phyloP scores from a whole-genome alignment of 352 stramenopile species.

The Globisporangium apiculatum region DNA sequence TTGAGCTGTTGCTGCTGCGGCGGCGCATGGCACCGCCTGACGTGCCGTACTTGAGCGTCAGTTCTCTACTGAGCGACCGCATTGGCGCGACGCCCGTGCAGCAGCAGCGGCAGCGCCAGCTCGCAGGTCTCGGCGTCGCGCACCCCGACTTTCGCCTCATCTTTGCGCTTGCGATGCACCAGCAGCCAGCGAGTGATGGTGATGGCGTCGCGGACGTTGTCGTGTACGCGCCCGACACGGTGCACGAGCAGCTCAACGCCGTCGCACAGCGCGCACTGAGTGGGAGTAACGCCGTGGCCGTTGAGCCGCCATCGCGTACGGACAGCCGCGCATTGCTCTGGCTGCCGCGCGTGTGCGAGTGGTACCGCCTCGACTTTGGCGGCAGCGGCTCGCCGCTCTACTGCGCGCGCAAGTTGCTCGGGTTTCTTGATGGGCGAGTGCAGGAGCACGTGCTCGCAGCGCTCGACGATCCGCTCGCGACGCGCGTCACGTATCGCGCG shows the following conservation, averaged over 20 bases:
- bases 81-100: neutral
- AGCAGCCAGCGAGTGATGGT: conserved; percentile 13
- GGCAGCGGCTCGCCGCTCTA: conserved; percentile 31
- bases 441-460: conserved; percentile 42
- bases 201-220: conserved; percentile 17
- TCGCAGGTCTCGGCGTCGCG: conserved; percentile 29
- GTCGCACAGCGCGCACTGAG: conserved; percentile 21
- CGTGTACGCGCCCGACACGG: conserved; percentile 20
- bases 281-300: conserved; percentile 16
- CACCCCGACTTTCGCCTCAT: conserved; percentile 78
- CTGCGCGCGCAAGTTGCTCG: conserved; percentile 69
- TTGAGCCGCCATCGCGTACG: conserved; percentile 9
- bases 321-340: conserved; percentile 16
- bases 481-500: conserved; percentile 45
- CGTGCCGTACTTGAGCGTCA: conserved; percentile 32
- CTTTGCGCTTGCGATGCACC: conserved; percentile 63
- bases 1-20: conserved; percentile 68
- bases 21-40: conserved; percentile 39
- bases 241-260: conserved; percentile 76
- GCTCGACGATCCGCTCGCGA: conserved; percentile 30
- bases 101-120: neutral
- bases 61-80: conserved; percentile 2
- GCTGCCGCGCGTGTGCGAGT: conserved; percentile 68
- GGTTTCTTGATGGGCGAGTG: conserved; percentile 41
- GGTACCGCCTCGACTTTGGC: conserved; percentile 66